A percentile compares a stretch with the other conserved stretches of the same genome.
Evolutionary conservation across 2,329 filamentous ascomycete genomes (phyloP).

Genomic region (Diaporthe amygdali): DNA sequence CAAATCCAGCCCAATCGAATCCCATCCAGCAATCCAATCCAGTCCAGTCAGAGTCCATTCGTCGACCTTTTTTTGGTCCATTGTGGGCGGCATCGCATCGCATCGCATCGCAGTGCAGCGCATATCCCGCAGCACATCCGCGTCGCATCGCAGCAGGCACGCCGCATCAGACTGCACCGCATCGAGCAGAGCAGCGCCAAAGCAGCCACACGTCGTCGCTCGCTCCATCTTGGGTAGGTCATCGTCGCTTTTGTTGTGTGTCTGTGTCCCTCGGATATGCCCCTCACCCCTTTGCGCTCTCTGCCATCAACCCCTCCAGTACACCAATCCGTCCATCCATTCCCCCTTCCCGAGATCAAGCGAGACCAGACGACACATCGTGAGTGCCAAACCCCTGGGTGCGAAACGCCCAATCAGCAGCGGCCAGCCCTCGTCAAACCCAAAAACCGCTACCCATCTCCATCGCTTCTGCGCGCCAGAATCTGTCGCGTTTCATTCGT

Average conservation of each 20-base stretch:
- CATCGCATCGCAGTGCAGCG: background rate
- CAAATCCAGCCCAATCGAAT: background rate
- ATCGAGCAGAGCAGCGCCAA: background rate
- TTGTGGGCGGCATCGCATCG: background rate
- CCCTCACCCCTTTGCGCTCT: background rate
- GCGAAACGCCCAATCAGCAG: background rate
- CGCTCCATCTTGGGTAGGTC: background rate
- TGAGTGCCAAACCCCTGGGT: background rate
- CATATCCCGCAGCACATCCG: background rate
- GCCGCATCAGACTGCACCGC: background rate
- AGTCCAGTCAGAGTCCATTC: background rate
- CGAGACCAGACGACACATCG: conserved; percentile 9
- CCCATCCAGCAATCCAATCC: background rate
- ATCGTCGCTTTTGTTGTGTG: no score
- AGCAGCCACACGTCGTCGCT: background rate
- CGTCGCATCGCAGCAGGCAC: background rate
- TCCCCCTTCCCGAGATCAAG: background rate
- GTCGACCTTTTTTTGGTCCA: background rate
- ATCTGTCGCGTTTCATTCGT: conserved; percentile 1
- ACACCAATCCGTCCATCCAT: background rate
- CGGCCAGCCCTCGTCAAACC: background rate
- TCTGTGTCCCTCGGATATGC: background rate
- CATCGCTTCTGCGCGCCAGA: background rate
- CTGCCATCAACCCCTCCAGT: background rate
- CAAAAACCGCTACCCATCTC: background rate